Evolutionary conservation across 176 grass and related monocot genomes (phyloP), one percentile per base, ranked within the genome.

Genomic region (Raddia distichophylla): DNA sequence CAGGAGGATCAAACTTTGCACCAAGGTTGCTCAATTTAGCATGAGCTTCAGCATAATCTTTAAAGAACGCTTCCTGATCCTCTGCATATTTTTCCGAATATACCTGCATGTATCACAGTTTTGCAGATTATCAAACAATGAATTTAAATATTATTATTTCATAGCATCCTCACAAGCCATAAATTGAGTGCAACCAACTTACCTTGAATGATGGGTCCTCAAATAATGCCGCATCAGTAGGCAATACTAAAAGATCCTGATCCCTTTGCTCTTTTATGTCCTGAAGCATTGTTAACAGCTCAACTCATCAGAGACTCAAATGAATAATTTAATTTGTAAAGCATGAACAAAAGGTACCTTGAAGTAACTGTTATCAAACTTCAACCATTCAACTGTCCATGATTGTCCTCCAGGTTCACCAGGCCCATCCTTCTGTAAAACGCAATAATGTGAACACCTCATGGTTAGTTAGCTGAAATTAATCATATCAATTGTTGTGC

Each of bases 311-410:
- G 1, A 59, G 1, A 51, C 22, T 65, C 5, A 8, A 15, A 27
- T 68, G 12, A 61, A 73, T 43, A 73, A 13, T 59, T 64, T 77
- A 18, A 73, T 82, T 58, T 15, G 15, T 15, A 85, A 77, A 84
- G 76, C n/a, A 82, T 75, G 27, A 63, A 9, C 40, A 83, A 62
- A 77, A 75, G 45, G 19, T 40, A 27, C 96, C 82, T 78, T 95
- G 84, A 95, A 98, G 87, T 95, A 98, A 58, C 86, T 98, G 64
- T 95, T 98, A 71, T 98, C 96, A 80, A 98, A 95, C 79, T 93
- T 95, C 86, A 98, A 84, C 96, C 96, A 98, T 79, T 93, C 86
- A 69, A 61, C 87, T 42, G 93, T 98, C 96, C 96, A 98, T 64
- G 96, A 98, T 55, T 98, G 96, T 9, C 96, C 96, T 75, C 96